Evolutionary conservation across 75 land plant genomes (phyloP).

Genomic region (Pinus tabuliformis): DNA sequence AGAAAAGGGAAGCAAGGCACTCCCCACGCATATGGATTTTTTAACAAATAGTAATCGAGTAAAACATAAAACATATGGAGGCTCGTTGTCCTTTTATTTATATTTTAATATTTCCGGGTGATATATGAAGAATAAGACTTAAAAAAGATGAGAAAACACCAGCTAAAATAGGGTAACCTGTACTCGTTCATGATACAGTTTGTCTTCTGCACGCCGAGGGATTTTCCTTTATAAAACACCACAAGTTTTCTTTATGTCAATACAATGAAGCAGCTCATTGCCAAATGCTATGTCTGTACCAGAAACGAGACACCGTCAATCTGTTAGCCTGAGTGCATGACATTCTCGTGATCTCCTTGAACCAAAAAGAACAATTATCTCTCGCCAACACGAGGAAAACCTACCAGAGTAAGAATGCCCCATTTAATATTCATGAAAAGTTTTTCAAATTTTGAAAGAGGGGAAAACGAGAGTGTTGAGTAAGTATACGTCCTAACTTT

Average conservation of each 20-base stretch:
- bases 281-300: neutral
- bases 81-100: too few species aligned
- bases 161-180: neutral
- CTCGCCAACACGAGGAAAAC: neutral
- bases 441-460: too few species aligned
- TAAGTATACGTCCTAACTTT: too few species aligned
- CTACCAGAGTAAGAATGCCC: too few species aligned
- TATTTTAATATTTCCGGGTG: too few species aligned
- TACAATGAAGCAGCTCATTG: neutral
- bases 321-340: neutral
- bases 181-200: conserved; percentile 8
- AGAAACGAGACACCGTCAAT: neutral
- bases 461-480: neutral
- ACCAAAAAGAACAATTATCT: neutral
- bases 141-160: neutral
- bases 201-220: neutral
- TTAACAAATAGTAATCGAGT: too few species aligned
- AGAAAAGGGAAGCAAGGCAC: too few species aligned
- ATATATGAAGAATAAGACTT: too few species aligned
- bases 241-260: neutral
- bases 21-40: too few species aligned
- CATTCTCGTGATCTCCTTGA: neutral
- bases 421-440: too few species aligned
- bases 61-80: too few species aligned
- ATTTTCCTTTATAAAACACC: conserved; percentile 1